Percentiles rank a stretch among this genome's conserved stretches.
Conservation (phyloP, 202 grass and related monocot genomes). For the Musa balbisiana region DNA sequence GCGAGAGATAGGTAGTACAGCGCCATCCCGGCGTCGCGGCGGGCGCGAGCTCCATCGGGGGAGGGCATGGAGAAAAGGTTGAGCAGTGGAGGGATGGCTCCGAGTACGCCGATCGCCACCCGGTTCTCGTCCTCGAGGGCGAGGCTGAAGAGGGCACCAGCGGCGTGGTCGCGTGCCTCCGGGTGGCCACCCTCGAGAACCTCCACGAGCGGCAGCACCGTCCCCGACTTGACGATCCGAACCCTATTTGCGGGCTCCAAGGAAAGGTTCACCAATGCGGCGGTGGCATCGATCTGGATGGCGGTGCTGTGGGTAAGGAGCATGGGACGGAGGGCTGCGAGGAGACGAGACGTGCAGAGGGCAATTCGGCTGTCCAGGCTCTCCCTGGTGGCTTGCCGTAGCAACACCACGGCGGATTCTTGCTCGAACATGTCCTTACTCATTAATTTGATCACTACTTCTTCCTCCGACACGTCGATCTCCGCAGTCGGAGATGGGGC, state of each 20-base stretch:
- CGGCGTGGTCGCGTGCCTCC: conserved; percentile 79
- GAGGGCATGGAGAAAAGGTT: conserved; percentile 35
- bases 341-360: conserved; percentile 65
- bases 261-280: conserved; percentile 69
- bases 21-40: conserved; percentile 78
- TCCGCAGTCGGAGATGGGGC: background rate
- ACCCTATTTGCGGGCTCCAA: conserved; percentile 70
- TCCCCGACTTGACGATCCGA: conserved; percentile 63
- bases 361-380: conserved; percentile 34
- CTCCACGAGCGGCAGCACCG: conserved; percentile 61
- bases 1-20: conserved; percentile 77
- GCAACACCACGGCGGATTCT: conserved; percentile 45
- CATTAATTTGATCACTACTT: conserved; percentile 36
- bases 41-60: conserved; percentile 24
- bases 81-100: conserved; percentile 73
- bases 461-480: conserved; percentile 45
- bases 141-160: conserved; percentile 77
- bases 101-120: conserved; percentile 69
- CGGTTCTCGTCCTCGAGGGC: conserved; percentile 83
- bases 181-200: conserved; percentile 47
- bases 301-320: conserved; percentile 42
- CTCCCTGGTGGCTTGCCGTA: conserved; percentile 62
- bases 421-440: conserved; percentile 30
- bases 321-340: conserved; percentile 62
- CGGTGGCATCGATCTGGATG: conserved; percentile 63